These are phyloP conservation scores for Coemansia guatemalensis DNA, from an alignment of 192 early-diverging fungal genomes.

Conservation along the genomic window DNA sequence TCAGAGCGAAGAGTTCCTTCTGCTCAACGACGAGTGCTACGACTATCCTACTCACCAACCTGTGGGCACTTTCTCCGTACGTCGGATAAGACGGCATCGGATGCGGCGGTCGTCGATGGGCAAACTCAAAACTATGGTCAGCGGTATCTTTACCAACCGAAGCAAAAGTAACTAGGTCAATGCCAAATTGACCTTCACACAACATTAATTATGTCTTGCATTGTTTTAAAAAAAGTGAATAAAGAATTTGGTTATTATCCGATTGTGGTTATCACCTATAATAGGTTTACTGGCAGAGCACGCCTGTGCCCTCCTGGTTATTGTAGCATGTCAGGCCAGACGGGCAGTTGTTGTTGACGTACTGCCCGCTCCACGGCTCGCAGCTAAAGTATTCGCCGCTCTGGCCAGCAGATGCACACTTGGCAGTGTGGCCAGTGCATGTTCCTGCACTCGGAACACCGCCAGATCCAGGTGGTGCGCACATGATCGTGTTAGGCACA, in stretches of 20 bases:
- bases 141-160: slow-evolving; percentile 9
- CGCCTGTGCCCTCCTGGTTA: slow-evolving; percentile 26
- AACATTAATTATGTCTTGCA: background rate
- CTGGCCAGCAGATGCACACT: slow-evolving; percentile 27
- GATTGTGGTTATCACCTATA: background rate
- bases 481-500: slow-evolving; percentile 31
- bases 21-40: slow-evolving; percentile 12
- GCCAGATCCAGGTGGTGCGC: slow-evolving; percentile 41
- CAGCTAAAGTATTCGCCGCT: slow-evolving; percentile 40
- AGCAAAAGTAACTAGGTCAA: slow-evolving; percentile 1
- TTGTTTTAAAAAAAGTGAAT: background rate
- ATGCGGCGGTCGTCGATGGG: slow-evolving; percentile 18
- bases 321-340: slow-evolving; percentile 33
- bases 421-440: slow-evolving; percentile 35
- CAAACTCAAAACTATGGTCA: slow-evolving; percentile 17
- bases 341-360: slow-evolving; percentile 24
- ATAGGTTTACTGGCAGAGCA: slow-evolving; percentile 19
- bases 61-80: slow-evolving; percentile 5
- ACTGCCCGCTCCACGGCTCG: slow-evolving; percentile 42
- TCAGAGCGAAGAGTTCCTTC: slow-evolving; percentile 27
- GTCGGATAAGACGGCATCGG: slow-evolving; percentile 7
- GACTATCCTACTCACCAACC: slow-evolving; percentile 7
- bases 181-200: background rate
- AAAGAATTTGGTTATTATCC: background rate
- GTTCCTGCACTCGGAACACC: slow-evolving; percentile 34